A percentile compares a stretch with the other conserved stretches of the same genome.
phyloP scores from a whole-genome alignment of 2,329 filamentous ascomycete species.

The Metarhizium album region DNA sequence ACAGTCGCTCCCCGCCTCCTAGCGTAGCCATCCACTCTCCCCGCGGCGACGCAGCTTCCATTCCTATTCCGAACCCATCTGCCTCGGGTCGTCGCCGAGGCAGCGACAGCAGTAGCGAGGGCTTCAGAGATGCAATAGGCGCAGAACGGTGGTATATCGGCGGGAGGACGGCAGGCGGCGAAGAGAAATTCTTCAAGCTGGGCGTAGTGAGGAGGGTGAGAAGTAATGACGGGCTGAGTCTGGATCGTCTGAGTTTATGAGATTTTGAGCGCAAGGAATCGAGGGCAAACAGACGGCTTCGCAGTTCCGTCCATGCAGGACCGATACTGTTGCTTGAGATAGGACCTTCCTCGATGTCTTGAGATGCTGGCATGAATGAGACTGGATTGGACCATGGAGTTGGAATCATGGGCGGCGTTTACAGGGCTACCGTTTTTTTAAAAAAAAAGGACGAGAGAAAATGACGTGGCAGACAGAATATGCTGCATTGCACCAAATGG shows the following conservation, averaged over 20 bases:
- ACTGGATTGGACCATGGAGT: not conserved
- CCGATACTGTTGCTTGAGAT: not conserved
- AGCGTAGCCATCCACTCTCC: conserved; percentile 20
- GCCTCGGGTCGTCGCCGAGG: conserved; percentile 42
- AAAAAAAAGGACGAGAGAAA: too few relatives aligned
- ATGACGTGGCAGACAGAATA: not conserved
- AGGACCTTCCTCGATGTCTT: not conserved
- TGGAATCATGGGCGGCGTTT: conserved; percentile 3
- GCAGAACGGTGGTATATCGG: conserved; percentile 77
- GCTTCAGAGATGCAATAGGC: conserved; percentile 61
- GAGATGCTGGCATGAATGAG: conserved; percentile 2
- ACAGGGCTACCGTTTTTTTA: not conserved
- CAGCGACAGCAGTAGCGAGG: conserved; percentile 65
- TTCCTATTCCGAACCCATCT: conserved; percentile 30
- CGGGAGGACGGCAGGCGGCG: conserved; percentile 62
- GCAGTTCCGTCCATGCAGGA: not conserved
- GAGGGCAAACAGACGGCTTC: conserved; percentile 1
- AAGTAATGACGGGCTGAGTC: conserved; percentile 63
- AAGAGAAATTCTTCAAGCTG: conserved; percentile 72
- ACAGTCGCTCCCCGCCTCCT: conserved; percentile 16
- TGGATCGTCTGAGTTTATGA: conserved; percentile 67
- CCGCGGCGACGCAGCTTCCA: conserved; percentile 12
- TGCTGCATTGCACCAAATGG: not conserved
- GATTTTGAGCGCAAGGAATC: not conserved
- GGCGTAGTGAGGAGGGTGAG: conserved; percentile 62